Evolutionary conservation across 768 basidiomycete species (phyloP).

Genomic region (Phlebiopsis gigantea): DNA sequence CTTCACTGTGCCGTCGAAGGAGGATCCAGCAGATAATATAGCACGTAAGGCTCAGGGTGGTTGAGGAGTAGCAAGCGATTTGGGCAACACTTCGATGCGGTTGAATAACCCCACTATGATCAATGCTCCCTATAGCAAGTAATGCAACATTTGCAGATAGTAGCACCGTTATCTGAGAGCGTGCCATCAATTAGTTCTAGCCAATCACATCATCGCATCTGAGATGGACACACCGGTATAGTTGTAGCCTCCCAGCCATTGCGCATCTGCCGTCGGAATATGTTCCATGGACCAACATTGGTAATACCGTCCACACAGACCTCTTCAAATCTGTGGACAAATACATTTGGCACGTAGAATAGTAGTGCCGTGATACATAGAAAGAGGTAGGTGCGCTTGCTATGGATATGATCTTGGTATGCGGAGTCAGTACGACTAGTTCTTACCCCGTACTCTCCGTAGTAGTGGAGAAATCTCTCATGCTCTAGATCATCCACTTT

Average conservation of each 20-base stretch:
- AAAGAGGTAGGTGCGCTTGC: not conserved
- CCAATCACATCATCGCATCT: no score
- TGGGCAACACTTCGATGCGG: slow-evolving; percentile 24
- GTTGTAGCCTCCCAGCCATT: slow-evolving; percentile 14
- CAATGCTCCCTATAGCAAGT: slow-evolving; percentile 50
- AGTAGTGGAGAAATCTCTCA: slow-evolving; percentile 34
- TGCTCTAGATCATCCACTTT: slow-evolving; percentile 20
- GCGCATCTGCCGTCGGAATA: slow-evolving; percentile 38
- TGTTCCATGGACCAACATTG: slow-evolving; percentile 36
- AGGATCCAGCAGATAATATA: slow-evolving; percentile 41
- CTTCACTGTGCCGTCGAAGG: slow-evolving; percentile 34
- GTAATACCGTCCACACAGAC: slow-evolving; percentile 46
- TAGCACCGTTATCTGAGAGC: slow-evolving; percentile 37
- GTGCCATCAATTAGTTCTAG: no score
- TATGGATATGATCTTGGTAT: slow-evolving; percentile 18
- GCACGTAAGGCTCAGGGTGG: slow-evolving; percentile 35
- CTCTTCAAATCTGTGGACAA: slow-evolving; percentile 38
- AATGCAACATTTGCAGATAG: slow-evolving; percentile 56
- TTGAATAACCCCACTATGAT: not conserved
- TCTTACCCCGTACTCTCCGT: slow-evolving; percentile 38
- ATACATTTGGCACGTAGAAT: slow-evolving; percentile 34
- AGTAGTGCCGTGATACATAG: not conserved
- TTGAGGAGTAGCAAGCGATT: slow-evolving; percentile 40
- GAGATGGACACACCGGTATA: no score
- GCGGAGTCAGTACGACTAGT: slow-evolving; percentile 30